Evolutionary conservation across 441 rosid genomes (phyloP).

Genomic region (Melastoma candidum): DNA sequence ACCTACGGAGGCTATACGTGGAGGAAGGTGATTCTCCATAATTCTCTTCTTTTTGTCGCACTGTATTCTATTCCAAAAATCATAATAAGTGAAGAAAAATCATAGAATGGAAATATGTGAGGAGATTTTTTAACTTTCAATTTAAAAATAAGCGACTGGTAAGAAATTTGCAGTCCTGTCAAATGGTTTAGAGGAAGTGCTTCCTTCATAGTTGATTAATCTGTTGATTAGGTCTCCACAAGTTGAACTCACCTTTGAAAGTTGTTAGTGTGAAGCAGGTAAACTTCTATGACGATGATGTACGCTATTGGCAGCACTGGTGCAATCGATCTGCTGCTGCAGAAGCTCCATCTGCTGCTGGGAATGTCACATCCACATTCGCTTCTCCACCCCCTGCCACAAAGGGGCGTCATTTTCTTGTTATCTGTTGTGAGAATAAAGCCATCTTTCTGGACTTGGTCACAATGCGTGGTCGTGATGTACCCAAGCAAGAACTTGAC

Average conservation of each 20-base stretch:
- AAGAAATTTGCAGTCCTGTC: too few species aligned
- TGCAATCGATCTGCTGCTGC: constrained; percentile 87
- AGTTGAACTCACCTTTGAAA: constrained; percentile 4
- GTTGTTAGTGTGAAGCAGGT: constrained; percentile 83
- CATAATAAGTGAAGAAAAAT: too few species aligned
- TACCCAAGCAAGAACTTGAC: constrained; percentile 93
- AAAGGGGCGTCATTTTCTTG: constrained; percentile 94
- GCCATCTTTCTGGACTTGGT: constrained; percentile 95
- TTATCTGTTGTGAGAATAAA: constrained; percentile 91
- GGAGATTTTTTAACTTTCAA: too few species aligned
- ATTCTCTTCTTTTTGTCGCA: neutral
- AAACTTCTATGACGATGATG: constrained; percentile 90
- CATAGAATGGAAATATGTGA: too few species aligned
- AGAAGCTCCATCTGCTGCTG: constrained; percentile 82
- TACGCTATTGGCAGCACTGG: constrained; percentile 94
- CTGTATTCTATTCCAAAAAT: neutral
- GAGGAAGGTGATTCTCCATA: constrained; percentile 63
- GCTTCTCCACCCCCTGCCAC: constrained; percentile 84
- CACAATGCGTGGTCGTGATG: constrained; percentile 97
- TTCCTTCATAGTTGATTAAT: too few species aligned
- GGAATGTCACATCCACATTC: constrained; percentile 72
- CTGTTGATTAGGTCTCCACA: too few species aligned
- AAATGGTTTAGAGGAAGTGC: too few species aligned
- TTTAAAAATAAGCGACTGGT: too few species aligned
- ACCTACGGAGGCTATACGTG: constrained; percentile 90